Percentiles rank a stretch among this genome's conserved stretches.
These are phyloP conservation scores for Alternaria sp. DNA, from an alignment of 2,329 filamentous ascomycete species.

Conservation along the genomic window DNA sequence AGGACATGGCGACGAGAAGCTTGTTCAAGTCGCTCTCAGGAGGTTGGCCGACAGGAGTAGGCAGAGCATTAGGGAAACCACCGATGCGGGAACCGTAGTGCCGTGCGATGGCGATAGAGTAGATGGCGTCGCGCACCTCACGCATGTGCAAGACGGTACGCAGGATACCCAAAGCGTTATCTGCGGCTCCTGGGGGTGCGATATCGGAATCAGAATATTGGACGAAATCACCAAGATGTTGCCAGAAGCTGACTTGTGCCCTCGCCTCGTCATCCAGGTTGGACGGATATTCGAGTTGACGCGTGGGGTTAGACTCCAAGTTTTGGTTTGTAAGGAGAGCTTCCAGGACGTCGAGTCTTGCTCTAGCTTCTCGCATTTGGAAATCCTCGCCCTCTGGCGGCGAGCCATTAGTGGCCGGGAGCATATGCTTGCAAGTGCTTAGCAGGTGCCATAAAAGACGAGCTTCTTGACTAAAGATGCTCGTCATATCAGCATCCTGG, in stretches of 20 bases:
- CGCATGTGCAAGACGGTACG: constrained; percentile 78
- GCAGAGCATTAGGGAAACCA: constrained; percentile 55
- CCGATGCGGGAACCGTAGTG: constrained; percentile 71
- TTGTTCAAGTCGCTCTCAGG: constrained; percentile 53
- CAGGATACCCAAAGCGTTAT: constrained; percentile 71
- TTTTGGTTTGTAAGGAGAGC: constrained; percentile 77
- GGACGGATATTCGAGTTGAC: constrained; percentile 60
- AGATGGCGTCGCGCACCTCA: constrained; percentile 90
- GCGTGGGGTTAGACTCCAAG: constrained; percentile 66
- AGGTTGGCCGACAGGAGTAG: constrained; percentile 36
- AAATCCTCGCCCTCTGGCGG: constrained; percentile 63
- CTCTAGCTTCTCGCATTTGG: constrained; percentile 67
- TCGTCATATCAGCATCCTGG: constrained; percentile 39
- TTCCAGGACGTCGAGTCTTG: constrained; percentile 79
- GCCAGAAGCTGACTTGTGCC: constrained; percentile 81
- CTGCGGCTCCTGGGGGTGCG: constrained; percentile 66
- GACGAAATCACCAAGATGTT: constrained; percentile 76
- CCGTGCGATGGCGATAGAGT: constrained; percentile 83
- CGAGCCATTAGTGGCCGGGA: constrained; percentile 48
- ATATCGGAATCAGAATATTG: constrained; percentile 70
- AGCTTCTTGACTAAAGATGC: constrained; percentile 64
- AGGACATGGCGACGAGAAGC: constrained; percentile 58
- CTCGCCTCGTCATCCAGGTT: constrained; percentile 49
- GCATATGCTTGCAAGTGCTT: constrained; percentile 59
- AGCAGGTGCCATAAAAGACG: constrained; percentile 69